Base-by-base conservation (phyloP, 805 yeast genomes). In the Saturnispora diversa region DNA sequence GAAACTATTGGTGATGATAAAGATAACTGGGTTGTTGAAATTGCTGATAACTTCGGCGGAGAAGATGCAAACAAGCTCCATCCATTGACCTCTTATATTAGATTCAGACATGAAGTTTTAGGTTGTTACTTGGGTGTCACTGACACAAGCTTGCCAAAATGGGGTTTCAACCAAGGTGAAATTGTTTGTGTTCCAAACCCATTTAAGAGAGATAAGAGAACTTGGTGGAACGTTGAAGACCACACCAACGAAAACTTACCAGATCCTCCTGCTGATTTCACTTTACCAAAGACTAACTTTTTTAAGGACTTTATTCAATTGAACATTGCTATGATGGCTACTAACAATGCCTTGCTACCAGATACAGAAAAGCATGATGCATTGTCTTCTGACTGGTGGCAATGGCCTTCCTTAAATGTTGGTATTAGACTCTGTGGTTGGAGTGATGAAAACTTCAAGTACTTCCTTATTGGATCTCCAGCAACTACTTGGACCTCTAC, bases 111-210 rank as follows among this genome's bases (percentile, higher is more conserved):
- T 51, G 73, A 70, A 35, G 70, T 60, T 15, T 50, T 83, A 45
- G 85, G 82, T 10, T 84, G 94, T 59, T 83, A 84, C 54, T 65
- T 84, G 55, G 80, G 85, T n/a, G 79, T 84, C 27, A 72, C 86
- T 1, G 87, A 86, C 32, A 60, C 64, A 40, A 57, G 76, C 4
- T 72, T 76, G 49, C 94, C 94, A 12, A 71, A 75, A 10, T 84
- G 94, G 94, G 94, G 94, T 35, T 84, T 75, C 64, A 77, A 77
- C 54, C 94, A 84, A 60, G 80, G 83, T 37, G 99, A 92, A 66
- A 90, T 92, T 48, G 80, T 79, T 2, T 92, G 99, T 65, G 62
- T 68, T 58, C 75, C 72, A 50, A 61, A 68, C 46, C 78, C 86
- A 27, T 82, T 78, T 60, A 65, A 56, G 33, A 77, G 83, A 60